Conservation (phyloP, 2,329 filamentous ascomycete species). For the Microthyrium microscopicum region DNA sequence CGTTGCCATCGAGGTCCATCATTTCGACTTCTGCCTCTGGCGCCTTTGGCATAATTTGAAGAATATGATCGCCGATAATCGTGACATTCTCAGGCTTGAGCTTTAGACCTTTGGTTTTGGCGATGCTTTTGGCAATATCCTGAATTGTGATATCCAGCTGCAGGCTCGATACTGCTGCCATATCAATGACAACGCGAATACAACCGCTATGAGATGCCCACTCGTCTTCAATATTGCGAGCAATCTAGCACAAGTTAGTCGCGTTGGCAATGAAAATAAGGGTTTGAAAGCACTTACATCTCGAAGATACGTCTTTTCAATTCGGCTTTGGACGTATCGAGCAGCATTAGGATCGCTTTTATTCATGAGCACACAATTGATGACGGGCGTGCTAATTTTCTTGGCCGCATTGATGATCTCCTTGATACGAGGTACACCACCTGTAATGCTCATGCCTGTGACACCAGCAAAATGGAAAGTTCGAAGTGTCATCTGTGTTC, state of each 20-base stretch:
- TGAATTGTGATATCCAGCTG: constrained; percentile 60
- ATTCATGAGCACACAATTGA: constrained; percentile 70
- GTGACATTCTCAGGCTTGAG: constrained; percentile 44
- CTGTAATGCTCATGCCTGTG: constrained; percentile 96
- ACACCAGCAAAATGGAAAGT: constrained; percentile 99
- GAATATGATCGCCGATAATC: constrained; percentile 28
- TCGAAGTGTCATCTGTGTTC: constrained; percentile 97
- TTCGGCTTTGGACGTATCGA: constrained; percentile 79
- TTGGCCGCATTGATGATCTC: constrained; percentile 99
- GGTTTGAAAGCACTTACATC: too few species aligned
- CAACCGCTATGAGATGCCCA: constrained; percentile 66
- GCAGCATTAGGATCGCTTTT: constrained; percentile 60
- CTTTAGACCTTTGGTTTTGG: constrained; percentile 69
- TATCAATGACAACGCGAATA: constrained; percentile 69
- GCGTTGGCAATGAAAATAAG: constrained; percentile 9
- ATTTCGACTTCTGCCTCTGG: constrained; percentile 14
- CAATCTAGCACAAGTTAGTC: too few species aligned
- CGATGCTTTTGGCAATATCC: constrained; percentile 63
- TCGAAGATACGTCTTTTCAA: constrained; percentile 83
- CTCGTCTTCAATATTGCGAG: constrained; percentile 70
- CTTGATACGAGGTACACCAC: constrained; percentile 98
- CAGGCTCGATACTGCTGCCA: constrained; percentile 59
- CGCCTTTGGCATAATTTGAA: constrained; percentile 57
- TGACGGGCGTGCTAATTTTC: constrained; percentile 83
- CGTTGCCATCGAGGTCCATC: constrained; percentile 2